A percentile compares a stretch with the other conserved stretches of the same genome.
Evolutionary conservation across 2,329 filamentous ascomycete species (phyloP).

Genomic region (Chaetomiaceae sp.): DNA sequence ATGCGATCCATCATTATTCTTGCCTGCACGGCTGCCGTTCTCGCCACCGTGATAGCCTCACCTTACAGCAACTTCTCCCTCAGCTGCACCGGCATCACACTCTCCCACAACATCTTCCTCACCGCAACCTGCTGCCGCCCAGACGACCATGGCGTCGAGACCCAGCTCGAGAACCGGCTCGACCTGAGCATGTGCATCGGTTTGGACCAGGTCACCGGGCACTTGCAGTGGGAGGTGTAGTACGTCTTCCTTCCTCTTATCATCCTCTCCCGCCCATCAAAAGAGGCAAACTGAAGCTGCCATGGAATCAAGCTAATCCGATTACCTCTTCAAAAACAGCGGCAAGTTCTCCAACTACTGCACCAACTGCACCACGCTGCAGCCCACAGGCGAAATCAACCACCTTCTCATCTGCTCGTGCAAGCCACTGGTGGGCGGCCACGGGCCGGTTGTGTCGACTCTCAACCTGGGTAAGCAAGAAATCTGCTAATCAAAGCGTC

Average conservation of each 20-base stretch:
- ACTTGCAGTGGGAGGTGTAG: constrained; percentile 17
- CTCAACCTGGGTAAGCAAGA: constrained; percentile 19
- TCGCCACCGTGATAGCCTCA: background rate
- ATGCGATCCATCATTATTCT: constrained; percentile 1
- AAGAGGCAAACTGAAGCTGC: background rate
- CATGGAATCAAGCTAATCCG: background rate
- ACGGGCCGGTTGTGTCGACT: background rate
- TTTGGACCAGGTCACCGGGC: constrained; percentile 11
- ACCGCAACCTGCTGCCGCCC: constrained; percentile 9
- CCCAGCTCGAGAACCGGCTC: constrained; percentile 9
- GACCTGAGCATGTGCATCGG: constrained; percentile 24
- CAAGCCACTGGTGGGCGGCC: constrained; percentile 1
- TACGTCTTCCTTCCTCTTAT: constrained; percentile 2
- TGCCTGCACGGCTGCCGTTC: background rate
- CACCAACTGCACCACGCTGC: constrained; percentile 12
- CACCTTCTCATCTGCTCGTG: constrained; percentile 16
- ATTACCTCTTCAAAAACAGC: constrained; percentile 4
- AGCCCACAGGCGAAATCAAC: background rate
- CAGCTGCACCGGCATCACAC: constrained; percentile 16
- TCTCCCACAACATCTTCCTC: constrained; percentile 10
- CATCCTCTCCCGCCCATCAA: no score
- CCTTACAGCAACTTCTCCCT: constrained; percentile 16
- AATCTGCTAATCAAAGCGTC: no score
- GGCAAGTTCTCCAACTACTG: constrained; percentile 25
- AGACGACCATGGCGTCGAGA: background rate